Conservation (phyloP, 2,329 filamentous ascomycete genomes). For the Botrytis fragariae region DNA sequence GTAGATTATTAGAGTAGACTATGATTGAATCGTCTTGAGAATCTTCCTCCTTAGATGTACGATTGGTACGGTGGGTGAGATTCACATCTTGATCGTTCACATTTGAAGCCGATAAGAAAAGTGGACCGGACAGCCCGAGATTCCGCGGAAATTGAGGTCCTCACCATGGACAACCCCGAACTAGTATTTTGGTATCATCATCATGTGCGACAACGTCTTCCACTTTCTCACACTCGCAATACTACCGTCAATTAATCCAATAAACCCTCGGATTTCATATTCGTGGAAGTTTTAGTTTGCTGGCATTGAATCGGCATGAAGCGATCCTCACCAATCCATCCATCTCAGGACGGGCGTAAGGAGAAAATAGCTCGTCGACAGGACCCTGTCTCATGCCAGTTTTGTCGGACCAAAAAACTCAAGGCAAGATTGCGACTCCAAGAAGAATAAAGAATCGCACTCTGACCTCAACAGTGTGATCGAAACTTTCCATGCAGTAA, state of each 20-base stretch:
- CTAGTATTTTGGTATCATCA: background rate
- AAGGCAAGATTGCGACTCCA: background rate
- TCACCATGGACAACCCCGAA: background rate
- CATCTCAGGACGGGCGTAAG: background rate
- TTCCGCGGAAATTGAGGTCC: background rate
- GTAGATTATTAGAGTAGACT: background rate
- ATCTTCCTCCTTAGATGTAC: background rate
- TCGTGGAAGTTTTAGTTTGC: background rate
- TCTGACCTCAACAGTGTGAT: slow-evolving; percentile 27
- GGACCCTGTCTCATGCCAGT: slow-evolving; percentile 32
- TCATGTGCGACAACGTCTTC: background rate
- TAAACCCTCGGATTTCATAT: background rate
- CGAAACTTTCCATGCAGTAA: slow-evolving; percentile 32
- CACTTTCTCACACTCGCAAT: too few species aligned
- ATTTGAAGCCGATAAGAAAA: background rate
- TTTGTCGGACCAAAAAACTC: slow-evolving; percentile 31
- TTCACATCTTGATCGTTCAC: background rate
- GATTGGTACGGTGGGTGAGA: background rate
- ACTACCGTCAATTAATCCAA: background rate
- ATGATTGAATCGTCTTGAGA: background rate
- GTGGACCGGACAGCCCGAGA: background rate
- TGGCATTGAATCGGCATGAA: background rate
- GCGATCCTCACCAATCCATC: background rate
- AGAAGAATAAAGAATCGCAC: background rate
- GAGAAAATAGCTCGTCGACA: slow-evolving; percentile 25